Percentiles rank a stretch among this genome's conserved stretches.
Evolutionary conservation across 75 land plant genomes (phyloP).

Genomic region (Cunninghamia lanceolata): DNA sequence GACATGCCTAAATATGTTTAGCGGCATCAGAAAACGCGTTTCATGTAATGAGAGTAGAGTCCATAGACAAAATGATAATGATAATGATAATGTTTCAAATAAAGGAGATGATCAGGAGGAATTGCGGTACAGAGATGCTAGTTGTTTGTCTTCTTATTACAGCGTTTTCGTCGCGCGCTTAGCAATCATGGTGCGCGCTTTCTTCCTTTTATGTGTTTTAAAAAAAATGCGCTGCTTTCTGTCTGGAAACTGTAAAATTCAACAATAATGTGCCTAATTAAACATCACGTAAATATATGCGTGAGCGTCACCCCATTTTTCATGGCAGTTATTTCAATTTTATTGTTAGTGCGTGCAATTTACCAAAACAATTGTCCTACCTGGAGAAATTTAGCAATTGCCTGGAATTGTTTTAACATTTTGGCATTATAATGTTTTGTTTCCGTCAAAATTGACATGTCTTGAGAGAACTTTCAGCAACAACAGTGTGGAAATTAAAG

Average conservation of each 20-base stretch:
- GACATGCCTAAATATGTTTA: background rate
- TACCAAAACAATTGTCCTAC: background rate
- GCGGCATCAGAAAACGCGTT: background rate
- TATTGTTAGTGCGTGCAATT: background rate
- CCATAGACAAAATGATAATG: background rate
- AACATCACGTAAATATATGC: background rate
- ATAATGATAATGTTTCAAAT: background rate
- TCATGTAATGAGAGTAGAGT: background rate
- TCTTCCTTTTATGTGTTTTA: background rate
- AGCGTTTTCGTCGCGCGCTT: constrained; percentile 78
- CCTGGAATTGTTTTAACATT: background rate
- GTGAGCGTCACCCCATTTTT: background rate
- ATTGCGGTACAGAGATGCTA: constrained; percentile 12
- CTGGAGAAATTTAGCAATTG: background rate
- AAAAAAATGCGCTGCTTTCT: background rate
- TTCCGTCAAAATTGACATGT: background rate
- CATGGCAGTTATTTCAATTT: background rate
- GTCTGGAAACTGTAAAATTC: background rate
- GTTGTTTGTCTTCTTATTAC: constrained; percentile 60
- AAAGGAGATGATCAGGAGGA: background rate
- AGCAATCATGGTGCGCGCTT: constrained; percentile 64
- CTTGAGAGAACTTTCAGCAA: background rate
- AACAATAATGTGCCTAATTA: background rate
- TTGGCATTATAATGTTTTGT: background rate
- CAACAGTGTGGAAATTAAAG: background rate